These are phyloP conservation scores for Arthrobotrys musiformis DNA, from an alignment of 2,329 filamentous ascomycete species.

Conservation along the genomic window DNA sequence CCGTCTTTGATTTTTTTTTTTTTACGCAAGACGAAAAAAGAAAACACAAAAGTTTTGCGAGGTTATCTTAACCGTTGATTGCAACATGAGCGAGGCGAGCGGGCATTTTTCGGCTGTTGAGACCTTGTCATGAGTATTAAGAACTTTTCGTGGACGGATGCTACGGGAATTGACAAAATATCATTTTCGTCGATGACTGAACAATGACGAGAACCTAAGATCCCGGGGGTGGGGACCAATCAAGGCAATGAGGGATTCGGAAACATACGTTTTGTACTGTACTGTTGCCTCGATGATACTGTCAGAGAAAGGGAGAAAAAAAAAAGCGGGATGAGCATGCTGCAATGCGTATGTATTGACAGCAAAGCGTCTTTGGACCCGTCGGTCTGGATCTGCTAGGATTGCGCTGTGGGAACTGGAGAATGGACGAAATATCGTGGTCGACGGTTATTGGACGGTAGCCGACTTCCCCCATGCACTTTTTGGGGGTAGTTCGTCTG, in stretches of 20 bases:
- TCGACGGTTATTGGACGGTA: conserved; percentile 52
- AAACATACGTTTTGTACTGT: neutral
- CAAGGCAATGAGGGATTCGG: conserved; percentile 35
- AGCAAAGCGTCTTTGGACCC: conserved; percentile 55
- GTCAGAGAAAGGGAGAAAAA: neutral
- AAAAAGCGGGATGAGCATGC: conserved; percentile 29
- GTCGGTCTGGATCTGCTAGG: conserved; percentile 39
- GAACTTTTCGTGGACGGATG: conserved; percentile 15
- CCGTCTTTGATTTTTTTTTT: conserved; percentile 8
- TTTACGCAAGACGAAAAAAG: neutral
- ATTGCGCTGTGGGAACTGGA: conserved; percentile 34
- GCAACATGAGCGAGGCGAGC: neutral
- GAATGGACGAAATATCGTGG: conserved; percentile 51
- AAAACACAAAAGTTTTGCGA: conserved; percentile 4
- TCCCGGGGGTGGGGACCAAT: conserved; percentile 6
- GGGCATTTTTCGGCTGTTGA: conserved; percentile 31
- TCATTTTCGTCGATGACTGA: conserved; percentile 49
- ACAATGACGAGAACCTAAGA: conserved; percentile 49
- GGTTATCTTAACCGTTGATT: conserved; percentile 29
- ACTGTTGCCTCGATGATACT: conserved; percentile 18
- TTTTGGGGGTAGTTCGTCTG: conserved; percentile 12
- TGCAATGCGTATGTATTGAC: conserved; percentile 57
- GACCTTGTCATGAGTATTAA: conserved; percentile 13
- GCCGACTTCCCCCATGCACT: conserved; percentile 41
- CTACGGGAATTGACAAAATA: conserved; percentile 3